Percentiles rank a stretch among this genome's conserved stretches.
phyloP scores from a whole-genome alignment of 2,329 filamentous ascomycete species.

The Cladosporium velox region DNA sequence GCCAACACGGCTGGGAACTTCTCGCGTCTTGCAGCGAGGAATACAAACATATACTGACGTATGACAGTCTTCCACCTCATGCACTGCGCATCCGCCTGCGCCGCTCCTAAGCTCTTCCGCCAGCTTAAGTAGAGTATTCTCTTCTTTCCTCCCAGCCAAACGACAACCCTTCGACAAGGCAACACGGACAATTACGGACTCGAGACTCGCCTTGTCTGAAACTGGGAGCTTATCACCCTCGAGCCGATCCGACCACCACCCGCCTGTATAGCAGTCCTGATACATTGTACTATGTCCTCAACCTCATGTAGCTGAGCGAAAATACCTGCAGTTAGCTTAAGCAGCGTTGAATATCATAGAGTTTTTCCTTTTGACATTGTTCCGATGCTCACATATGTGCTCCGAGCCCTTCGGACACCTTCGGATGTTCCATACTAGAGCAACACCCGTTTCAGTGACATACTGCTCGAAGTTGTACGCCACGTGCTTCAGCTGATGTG shows the following conservation, averaged over 20 bases:
- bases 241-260: conserved; percentile 18
- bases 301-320: conserved; percentile 12
- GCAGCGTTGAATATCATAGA: conserved; percentile 18
- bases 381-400: not conserved
- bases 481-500: not conserved
- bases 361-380: conserved; percentile 14
- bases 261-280: conserved; percentile 40
- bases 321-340: conserved; percentile 13
- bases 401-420: not conserved
- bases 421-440: not conserved
- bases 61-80: conserved; percentile 91
- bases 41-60: conserved; percentile 3
- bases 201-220: conserved; percentile 5
- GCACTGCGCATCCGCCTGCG: conserved; percentile 91
- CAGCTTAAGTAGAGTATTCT: conserved; percentile 73
- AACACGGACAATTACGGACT: not conserved
- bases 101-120: conserved; percentile 93
- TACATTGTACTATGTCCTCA: conserved; percentile 37
- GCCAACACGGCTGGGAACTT: not conserved
- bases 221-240: conserved; percentile 7
- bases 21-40: not conserved
- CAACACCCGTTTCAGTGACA: not conserved
- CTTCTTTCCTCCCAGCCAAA: not conserved
- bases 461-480: not conserved
- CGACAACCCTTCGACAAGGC: not conserved